Evolutionary conservation across 768 basidiomycete genomes (phyloP).

Genomic region (Lactifluus rugatus): DNA sequence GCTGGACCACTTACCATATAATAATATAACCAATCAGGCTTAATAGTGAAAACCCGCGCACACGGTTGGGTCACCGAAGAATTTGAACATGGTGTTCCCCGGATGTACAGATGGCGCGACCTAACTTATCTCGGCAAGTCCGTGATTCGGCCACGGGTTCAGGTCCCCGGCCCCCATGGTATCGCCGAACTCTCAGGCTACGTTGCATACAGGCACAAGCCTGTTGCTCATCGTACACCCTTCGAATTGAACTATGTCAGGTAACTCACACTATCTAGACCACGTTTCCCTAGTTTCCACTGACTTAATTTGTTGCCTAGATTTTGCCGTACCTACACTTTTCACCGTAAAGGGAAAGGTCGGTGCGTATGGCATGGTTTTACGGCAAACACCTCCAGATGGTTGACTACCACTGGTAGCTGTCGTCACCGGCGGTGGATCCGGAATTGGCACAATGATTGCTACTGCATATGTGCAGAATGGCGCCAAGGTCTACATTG

Average conservation of each 20-base stretch:
- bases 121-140: no score
- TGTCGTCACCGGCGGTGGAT: slow-evolving; percentile 75
- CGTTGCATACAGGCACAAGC: no score
- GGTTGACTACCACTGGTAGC: slow-evolving; percentile 30
- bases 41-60: no score
- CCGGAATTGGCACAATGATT: slow-evolving; percentile 80
- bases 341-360: slow-evolving; percentile 20
- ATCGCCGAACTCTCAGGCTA: no score
- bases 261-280: background rate
- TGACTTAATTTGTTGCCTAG: background rate
- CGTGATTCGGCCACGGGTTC: no score
- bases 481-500: slow-evolving; percentile 85
- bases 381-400: background rate
- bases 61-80: no score
- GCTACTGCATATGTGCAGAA: slow-evolving; percentile 75
- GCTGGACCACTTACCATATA: no score
- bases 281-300: background rate
- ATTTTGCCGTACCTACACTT: slow-evolving; percentile 12
- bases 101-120: no score
- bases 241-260: background rate
- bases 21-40: no score
- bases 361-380: background rate
- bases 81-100: no score
- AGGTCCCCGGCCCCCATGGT: no score
- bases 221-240: no score